Percentiles rank a stretch among this genome's conserved stretches.
Evolutionary conservation across 768 basidiomycete species (phyloP).

Genomic region (Suillus subaureus): DNA sequence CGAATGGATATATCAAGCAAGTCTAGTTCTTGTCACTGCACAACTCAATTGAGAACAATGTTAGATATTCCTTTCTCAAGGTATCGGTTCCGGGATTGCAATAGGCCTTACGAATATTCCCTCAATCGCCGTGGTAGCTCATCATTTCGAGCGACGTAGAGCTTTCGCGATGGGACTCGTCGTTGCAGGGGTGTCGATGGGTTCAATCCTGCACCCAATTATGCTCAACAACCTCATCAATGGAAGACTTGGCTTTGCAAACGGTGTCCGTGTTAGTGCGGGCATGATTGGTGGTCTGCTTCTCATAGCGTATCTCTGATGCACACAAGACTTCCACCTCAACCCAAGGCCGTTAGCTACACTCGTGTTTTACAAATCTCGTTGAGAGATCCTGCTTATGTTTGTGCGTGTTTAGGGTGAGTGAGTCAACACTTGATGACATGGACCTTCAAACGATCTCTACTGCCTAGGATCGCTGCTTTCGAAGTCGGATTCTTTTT

Average conservation of each 20-base stretch:
- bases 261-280: slow-evolving; percentile 47
- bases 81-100: slow-evolving; percentile 30
- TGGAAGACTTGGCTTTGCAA: slow-evolving; percentile 37
- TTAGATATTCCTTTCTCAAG: slow-evolving; percentile 48
- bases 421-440: slow-evolving; percentile 4
- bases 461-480: slow-evolving; percentile 15
- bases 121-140: slow-evolving; percentile 42
- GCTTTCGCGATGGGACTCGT: slow-evolving; percentile 47
- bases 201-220: slow-evolving; percentile 24
- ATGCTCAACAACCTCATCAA: slow-evolving; percentile 31
- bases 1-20: slow-evolving; percentile 40
- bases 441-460: slow-evolving; percentile 3
- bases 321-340: slow-evolving; percentile 41
- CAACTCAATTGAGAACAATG: slow-evolving; percentile 14
- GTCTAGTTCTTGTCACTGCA: not conserved
- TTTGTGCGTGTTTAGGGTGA: slow-evolving; percentile 28
- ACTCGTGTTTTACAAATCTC: slow-evolving; percentile 20
- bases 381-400: slow-evolving; percentile 23
- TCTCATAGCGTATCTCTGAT: slow-evolving; percentile 36
- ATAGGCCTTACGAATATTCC: slow-evolving; percentile 51
- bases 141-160: slow-evolving; percentile 45
- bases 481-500: slow-evolving; percentile 45
- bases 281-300: slow-evolving; percentile 42
- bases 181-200: slow-evolving; percentile 39
- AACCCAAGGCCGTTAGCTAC: slow-evolving; percentile 17